These are phyloP conservation scores for Xylaria sp. DNA, from an alignment of 495 filamentous ascomycete genomes.

Conservation along the genomic window DNA sequence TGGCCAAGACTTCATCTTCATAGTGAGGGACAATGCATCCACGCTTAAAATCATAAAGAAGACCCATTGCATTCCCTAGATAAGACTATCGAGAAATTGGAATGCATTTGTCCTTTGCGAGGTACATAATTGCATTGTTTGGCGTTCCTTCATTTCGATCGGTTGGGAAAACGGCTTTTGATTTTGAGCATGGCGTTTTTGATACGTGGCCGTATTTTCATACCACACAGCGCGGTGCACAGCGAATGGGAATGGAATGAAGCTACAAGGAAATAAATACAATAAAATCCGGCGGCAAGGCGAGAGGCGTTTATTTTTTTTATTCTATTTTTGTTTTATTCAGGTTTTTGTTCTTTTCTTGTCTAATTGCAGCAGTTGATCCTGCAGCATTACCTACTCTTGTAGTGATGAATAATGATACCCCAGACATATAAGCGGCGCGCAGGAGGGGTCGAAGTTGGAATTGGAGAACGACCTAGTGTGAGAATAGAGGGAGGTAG, in stretches of 20 bases:
- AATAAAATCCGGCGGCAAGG: background rate
- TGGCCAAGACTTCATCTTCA: slow-evolving; percentile 3
- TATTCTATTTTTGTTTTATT: background rate
- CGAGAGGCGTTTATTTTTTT: background rate
- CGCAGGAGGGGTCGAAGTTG: background rate
- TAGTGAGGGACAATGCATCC: background rate
- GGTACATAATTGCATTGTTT: slow-evolving; percentile 13
- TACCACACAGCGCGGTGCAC: background rate
- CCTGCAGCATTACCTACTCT: background rate
- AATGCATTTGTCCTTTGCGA: background rate
- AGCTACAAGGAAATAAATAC: background rate
- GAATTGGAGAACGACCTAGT: background rate
- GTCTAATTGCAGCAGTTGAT: background rate
- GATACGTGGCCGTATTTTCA: slow-evolving; percentile 1
- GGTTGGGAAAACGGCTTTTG: slow-evolving; percentile 1
- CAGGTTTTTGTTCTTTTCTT: background rate
- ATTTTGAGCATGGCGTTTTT: slow-evolving; percentile 15
- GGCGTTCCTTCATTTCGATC: background rate
- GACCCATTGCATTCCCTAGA: background rate
- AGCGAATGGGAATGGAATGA: background rate
- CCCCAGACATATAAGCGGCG: background rate
- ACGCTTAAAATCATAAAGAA: background rate
- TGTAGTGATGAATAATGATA: slow-evolving; percentile 22
- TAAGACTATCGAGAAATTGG: background rate
- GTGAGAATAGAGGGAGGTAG: background rate